Conservation (phyloP, 352 stramenopile species). For the Phytopythium sindhum region DNA sequence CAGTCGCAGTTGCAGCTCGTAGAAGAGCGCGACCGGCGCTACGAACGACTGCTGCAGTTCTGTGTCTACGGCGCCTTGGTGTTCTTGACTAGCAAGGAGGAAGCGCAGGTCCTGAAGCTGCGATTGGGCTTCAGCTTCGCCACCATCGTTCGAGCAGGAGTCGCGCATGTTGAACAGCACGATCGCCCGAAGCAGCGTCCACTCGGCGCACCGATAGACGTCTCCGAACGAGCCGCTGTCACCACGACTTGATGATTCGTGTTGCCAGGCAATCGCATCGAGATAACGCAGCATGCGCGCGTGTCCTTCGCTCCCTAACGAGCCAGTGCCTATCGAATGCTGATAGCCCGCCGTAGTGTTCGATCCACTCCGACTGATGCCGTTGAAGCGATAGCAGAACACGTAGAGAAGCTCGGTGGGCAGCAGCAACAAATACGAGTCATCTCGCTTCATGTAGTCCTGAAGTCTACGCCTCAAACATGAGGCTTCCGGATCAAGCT, state of each 20-base stretch:
- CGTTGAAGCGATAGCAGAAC: conserved; percentile 20
- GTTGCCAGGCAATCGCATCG: conserved; percentile 5
- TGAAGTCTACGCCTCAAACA: conserved; percentile 27
- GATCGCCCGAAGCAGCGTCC: conserved; percentile 27
- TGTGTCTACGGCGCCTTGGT: neutral
- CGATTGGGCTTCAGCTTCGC: neutral
- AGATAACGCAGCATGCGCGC: conserved; percentile 11
- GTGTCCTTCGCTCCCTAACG: conserved; percentile 3
- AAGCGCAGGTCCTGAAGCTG: neutral
- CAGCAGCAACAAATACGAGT: conserved; percentile 28
- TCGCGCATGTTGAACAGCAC: conserved; percentile 32
- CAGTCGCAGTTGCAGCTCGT: conserved; percentile 30
- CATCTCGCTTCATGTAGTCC: conserved; percentile 18
- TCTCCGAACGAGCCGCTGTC: conserved; percentile 3
- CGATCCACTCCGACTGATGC: neutral
- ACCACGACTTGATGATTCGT: neutral
- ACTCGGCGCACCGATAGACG: conserved; percentile 11
- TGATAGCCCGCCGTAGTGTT: neutral
- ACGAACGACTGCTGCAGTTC: conserved; percentile 22
- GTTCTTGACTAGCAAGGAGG: neutral
- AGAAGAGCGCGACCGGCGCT: conserved; percentile 29
- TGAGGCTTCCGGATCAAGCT: conserved; percentile 21
- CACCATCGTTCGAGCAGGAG: neutral
- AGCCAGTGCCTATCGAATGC: neutral
- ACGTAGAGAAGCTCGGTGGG: conserved; percentile 41